These are phyloP conservation scores for Clonostachys rosea DNA, from an alignment of 2,329 filamentous ascomycete genomes.

Conservation along the genomic window DNA sequence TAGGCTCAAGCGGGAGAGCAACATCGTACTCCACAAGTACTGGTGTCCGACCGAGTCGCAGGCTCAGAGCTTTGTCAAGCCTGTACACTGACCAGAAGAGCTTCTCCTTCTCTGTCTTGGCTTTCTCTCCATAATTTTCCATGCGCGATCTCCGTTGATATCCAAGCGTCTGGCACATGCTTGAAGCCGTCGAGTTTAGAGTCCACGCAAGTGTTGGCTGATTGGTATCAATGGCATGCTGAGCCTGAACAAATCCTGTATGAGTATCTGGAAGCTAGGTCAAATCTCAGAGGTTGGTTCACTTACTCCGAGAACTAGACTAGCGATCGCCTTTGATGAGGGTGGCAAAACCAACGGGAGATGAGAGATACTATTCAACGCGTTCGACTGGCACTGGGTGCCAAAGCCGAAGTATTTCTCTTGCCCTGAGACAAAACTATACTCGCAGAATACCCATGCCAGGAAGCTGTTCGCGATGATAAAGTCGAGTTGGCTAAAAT, in stretches of 20 bases:
- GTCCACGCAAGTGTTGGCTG: conserved; percentile 22
- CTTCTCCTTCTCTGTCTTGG: background rate
- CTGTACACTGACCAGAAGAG: conserved; percentile 28
- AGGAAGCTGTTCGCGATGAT: conserved; percentile 27
- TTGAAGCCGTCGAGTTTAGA: conserved; percentile 24
- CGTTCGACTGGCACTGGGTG: conserved; percentile 15
- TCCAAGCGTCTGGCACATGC: conserved; percentile 22
- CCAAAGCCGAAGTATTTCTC: conserved; percentile 12
- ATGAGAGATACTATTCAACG: conserved; percentile 12
- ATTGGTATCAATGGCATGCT: conserved; percentile 22
- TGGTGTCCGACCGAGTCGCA: conserved; percentile 24
- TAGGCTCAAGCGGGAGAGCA: conserved; percentile 7
- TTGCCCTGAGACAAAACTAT: conserved; percentile 14
- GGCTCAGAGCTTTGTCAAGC: conserved; percentile 25
- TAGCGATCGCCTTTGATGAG: conserved; percentile 22
- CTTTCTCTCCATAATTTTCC: background rate
- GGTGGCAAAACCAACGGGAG: conserved; percentile 22
- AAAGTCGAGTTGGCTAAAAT: conserved; percentile 20
- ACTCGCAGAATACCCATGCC: conserved; percentile 24
- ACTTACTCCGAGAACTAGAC: conserved; percentile 22
- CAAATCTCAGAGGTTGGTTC: background rate
- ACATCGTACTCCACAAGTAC: conserved; percentile 23
- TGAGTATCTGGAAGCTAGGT: background rate
- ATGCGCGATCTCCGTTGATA: conserved; percentile 14
- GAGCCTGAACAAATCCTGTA: conserved; percentile 12